These are phyloP conservation scores for Jaapia argillacea DNA, from an alignment of 768 basidiomycete genomes.

Conservation along the genomic window DNA sequence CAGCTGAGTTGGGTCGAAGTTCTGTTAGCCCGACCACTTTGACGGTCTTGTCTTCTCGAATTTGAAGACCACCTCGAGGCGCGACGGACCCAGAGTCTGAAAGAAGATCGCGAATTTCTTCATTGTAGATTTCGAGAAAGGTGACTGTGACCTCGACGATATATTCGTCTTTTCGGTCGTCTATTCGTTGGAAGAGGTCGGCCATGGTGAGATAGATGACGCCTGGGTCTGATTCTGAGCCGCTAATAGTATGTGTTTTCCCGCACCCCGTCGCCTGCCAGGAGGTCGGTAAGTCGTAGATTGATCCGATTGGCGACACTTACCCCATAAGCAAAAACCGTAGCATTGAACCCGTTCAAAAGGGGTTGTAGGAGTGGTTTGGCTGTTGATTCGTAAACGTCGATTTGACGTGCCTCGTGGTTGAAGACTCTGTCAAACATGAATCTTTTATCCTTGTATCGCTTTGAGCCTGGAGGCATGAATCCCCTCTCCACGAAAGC, in stretches of 20 bases:
- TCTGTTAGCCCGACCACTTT: constrained; percentile 83
- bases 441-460: constrained; percentile 95
- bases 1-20: constrained; percentile 69
- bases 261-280: constrained; percentile 99
- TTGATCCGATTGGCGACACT: too few relatives aligned
- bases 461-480: constrained; percentile 76
- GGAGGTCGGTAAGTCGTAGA: too few relatives aligned
- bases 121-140: constrained; percentile 98
- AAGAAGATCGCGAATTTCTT: constrained; percentile 94
- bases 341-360: constrained; percentile 92
- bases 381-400: constrained; percentile 81
- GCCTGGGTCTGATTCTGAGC: constrained; percentile 78
- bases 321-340: constrained; percentile 98
- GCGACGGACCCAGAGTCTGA: constrained; percentile 51
- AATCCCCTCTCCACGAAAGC: constrained; percentile 83
- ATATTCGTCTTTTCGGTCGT: constrained; percentile 78
- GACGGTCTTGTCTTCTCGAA: constrained; percentile 91
- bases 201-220: constrained; percentile 97
- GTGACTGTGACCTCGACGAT: constrained; percentile 85
- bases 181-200: constrained; percentile 89
- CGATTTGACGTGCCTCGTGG: constrained; percentile 69
- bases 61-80: constrained; percentile 82
- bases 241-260: constrained; percentile 98
- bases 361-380: constrained; percentile 78
- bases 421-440: constrained; percentile 94